A percentile compares a stretch with the other conserved stretches of the same genome.
Conservation (phyloP, 164 flowering plant species). For the Aristolochia contorta region DNA sequence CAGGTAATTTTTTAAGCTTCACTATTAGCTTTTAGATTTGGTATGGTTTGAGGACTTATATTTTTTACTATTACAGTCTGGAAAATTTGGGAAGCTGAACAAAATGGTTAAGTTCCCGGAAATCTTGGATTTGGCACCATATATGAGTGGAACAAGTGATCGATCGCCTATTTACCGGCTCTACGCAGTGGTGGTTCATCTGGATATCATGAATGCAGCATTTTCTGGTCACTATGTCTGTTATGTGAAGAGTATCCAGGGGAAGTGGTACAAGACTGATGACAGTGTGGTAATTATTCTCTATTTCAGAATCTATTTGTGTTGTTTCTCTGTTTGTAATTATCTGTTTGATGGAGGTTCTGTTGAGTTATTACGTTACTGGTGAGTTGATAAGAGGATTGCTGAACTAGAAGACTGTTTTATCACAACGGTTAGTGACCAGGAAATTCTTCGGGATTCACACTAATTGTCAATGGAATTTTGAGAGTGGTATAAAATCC, state of each 20-base stretch:
- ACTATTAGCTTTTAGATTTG: neutral
- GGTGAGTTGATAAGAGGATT: neutral
- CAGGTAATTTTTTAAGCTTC: conserved; percentile 39
- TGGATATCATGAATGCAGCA: conserved; percentile 86
- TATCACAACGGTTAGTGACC: no score
- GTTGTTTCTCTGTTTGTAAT: neutral
- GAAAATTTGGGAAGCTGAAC: conserved; percentile 90
- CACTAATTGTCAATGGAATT: no score
- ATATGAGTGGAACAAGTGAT: conserved; percentile 67
- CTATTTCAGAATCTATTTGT: neutral
- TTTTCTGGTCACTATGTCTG: conserved; percentile 96
- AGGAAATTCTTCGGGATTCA: no score
- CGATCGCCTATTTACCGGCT: conserved; percentile 68
- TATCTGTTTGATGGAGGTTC: neutral
- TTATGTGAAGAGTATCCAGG: conserved; percentile 59
- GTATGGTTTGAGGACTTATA: neutral
- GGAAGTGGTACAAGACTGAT: conserved; percentile 87
- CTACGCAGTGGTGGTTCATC: conserved; percentile 87
- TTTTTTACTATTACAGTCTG: conserved; percentile 44
- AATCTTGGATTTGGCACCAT: conserved; percentile 63
- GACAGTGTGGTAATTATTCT: conserved; percentile 63
- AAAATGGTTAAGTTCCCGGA: conserved; percentile 73
- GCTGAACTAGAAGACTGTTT: no score
- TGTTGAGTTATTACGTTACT: neutral
- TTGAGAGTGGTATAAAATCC: no score